These are phyloP conservation scores for Euphorbia tirucalli DNA, from an alignment of 345 rosid genomes.

Conservation along the genomic window DNA sequence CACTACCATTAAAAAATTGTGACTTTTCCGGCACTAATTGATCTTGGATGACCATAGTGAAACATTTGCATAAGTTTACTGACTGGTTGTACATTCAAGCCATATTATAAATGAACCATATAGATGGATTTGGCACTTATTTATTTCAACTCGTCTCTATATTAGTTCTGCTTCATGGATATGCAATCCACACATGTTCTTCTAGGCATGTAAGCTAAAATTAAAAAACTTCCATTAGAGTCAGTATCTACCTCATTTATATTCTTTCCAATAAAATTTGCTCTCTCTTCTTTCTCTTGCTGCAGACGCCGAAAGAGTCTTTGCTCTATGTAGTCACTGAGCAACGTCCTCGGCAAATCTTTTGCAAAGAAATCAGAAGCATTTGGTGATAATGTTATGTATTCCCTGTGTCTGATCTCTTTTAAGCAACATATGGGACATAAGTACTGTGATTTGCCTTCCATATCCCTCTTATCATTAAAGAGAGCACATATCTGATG, in stretches of 20 bases:
- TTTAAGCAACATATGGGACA: constrained; percentile 54
- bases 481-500: constrained; percentile 66
- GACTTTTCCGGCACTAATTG: background rate
- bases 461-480: constrained; percentile 39
- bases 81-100: no score
- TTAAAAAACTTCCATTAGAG: background rate
- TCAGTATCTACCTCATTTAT: constrained; percentile 45
- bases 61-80: background rate
- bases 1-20: no score
- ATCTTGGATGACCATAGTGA: background rate
- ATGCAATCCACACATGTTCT: background rate
- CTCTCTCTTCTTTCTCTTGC: constrained; percentile 49
- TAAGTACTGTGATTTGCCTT: constrained; percentile 36
- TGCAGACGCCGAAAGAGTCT: constrained; percentile 42
- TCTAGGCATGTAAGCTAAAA: constrained; percentile 3
- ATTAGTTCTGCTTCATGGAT: background rate
- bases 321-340: constrained; percentile 51
- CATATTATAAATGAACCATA: background rate
- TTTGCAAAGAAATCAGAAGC: constrained; percentile 41
- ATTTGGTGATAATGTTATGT: constrained; percentile 5
- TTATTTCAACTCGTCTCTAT: background rate
- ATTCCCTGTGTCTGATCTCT: constrained; percentile 33
- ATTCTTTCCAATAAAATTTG: constrained; percentile 38
- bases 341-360: constrained; percentile 52
- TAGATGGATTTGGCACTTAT: background rate